A percentile compares a stretch with the other conserved stretches of the same genome.
These are phyloP conservation scores for Elongisporangium undulatum DNA, from an alignment of 352 stramenopile species.

Conservation along the genomic window DNA sequence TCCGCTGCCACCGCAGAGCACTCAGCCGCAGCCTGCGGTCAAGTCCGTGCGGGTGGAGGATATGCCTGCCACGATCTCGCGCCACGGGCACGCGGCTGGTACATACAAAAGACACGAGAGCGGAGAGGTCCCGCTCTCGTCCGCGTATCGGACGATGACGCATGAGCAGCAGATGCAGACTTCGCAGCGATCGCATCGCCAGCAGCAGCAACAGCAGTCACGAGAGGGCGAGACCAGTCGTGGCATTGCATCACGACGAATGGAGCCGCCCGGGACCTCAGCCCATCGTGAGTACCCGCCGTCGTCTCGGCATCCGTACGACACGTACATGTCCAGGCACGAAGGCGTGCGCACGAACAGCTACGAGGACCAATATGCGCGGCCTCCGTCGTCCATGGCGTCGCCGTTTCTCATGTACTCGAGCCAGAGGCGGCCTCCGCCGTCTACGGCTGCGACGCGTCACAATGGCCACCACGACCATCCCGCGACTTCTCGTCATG, in stretches of 20 bases:
- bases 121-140: slow-evolving; percentile 10
- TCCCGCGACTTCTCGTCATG: slow-evolving; percentile 1
- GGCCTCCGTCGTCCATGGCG: background rate
- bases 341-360: background rate
- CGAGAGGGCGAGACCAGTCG: slow-evolving; percentile 25
- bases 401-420: slow-evolving; percentile 2
- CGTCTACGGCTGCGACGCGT: background rate
- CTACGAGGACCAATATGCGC: background rate
- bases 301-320: slow-evolving; percentile 7
- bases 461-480: background rate
- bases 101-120: slow-evolving; percentile 5
- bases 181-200: slow-evolving; percentile 1
- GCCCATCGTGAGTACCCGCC: slow-evolving; percentile 24
- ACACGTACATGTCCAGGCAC: slow-evolving; percentile 2
- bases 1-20: slow-evolving; percentile 11
- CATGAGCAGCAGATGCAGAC: slow-evolving; percentile 3
- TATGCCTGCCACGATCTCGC: slow-evolving; percentile 25
- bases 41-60: slow-evolving; percentile 38
- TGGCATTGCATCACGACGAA: slow-evolving; percentile 18
- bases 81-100: slow-evolving; percentile 10
- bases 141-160: slow-evolving; percentile 7
- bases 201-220: slow-evolving; percentile 21
- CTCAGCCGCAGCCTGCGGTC: slow-evolving; percentile 18
- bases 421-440: slow-evolving; percentile 3
- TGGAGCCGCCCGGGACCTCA: slow-evolving; percentile 28